Base-by-base conservation (phyloP, 805 yeast species). In the Metschnikowia chrysomelidarum region DNA sequence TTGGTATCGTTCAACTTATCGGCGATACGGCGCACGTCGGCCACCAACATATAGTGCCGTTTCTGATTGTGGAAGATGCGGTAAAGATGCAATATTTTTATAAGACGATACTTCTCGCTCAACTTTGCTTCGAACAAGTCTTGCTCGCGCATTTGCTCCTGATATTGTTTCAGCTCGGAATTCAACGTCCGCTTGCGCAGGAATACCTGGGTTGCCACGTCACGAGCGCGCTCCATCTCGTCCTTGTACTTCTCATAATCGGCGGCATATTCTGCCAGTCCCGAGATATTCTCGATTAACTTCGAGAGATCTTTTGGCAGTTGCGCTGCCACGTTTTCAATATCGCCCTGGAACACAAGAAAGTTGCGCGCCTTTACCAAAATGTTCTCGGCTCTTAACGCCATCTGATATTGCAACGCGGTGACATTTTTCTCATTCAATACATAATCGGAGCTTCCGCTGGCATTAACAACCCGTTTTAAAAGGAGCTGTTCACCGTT, bases 311-410 rank as follows among this genome's bases (percentile, higher is more conserved):
- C 95, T 16, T 60, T 59, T 0, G 97, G 78, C 0, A 91, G 78
- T 56, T 89, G 95, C 0, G 95, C 73, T 0, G 98, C 98, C 25
- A 93, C 80, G 49, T 80, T 83, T 57, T 91, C 98, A 32, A 93
- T 95, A 55, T 91, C 98, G 41, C 98, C 98, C 65, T 93, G 98
- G 55, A 91, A 88, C 6, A 93, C 98, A 41, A 93, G 64, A 51
- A 91, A 91, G 57, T 93, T 93, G 54, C 87, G 75, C 1, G 97
- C 96, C 54, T 84, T 87, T 46, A 88, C 83, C 41, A 89, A 63
- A 36, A 91, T 87, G 51, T 87, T 86, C 53, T 91, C 94, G 5
- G 68, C 65, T 47, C 82, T 85, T 52, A 93, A 69, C 2, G 80
- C 69, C 31, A 69, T 67, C 0, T 82, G 53, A 52, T 93, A 93